Conservation (phyloP, 2,329 filamentous ascomycete species). For the Pseudonectria buxi region DNA sequence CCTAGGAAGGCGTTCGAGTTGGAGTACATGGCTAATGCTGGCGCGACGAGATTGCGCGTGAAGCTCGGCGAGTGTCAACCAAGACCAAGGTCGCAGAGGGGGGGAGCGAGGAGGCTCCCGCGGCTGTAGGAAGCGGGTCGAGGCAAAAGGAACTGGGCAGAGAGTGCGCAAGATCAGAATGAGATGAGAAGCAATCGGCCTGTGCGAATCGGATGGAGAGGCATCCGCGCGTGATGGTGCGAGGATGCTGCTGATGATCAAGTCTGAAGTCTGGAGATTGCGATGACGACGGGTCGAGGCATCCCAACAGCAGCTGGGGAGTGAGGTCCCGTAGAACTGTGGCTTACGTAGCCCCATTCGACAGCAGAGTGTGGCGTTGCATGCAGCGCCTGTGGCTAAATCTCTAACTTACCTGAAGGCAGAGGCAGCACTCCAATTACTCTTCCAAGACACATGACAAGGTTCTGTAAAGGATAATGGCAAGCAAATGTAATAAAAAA, state of each 20-base stretch:
- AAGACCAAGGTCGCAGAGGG: conserved; percentile 10
- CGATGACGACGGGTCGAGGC: not conserved
- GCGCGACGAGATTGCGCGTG: conserved; percentile 8
- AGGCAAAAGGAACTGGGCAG: not conserved
- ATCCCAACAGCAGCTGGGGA: conserved; percentile 1
- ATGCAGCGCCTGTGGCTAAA: no score
- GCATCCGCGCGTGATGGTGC: conserved; percentile 6
- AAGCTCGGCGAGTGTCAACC: conserved; percentile 10
- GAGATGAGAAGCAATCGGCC: not conserved
- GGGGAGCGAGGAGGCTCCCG: conserved; percentile 20
- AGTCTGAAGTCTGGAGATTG: conserved; percentile 1
- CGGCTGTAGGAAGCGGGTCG: conserved; percentile 7
- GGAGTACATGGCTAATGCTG: conserved; percentile 65
- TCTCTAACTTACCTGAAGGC: no score
- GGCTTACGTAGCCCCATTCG: no score
- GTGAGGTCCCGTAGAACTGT: no score
- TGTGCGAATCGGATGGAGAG: conserved; percentile 2
- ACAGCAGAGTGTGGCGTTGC: no score
- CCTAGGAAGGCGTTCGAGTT: conserved; percentile 82
- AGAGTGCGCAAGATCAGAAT: not conserved
- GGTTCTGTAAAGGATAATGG: no score
- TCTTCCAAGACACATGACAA: no score
- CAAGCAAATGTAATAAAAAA: no score
- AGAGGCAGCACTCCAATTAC: no score
- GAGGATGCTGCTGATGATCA: conserved; percentile 4